A percentile compares a stretch with the other conserved stretches of the same genome.
These are phyloP conservation scores for Fusarium sp. DNA, from an alignment of 2,329 filamentous ascomycete species.

Conservation along the genomic window DNA sequence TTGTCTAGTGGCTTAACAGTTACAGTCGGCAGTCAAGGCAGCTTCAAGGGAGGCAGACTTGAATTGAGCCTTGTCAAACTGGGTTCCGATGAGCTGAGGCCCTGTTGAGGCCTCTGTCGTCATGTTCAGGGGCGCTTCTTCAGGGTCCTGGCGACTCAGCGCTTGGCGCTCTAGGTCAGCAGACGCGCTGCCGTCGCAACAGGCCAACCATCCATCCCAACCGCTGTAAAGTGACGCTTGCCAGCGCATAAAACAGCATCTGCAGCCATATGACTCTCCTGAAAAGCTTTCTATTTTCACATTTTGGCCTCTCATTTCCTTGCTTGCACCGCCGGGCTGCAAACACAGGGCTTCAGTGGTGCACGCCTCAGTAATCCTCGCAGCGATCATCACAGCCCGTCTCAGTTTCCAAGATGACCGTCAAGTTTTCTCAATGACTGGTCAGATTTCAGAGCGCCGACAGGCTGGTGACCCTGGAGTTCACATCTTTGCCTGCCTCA, in stretches of 20 bases:
- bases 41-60: conserved; percentile 10
- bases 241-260: conserved; percentile 43
- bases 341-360: conserved; percentile 3
- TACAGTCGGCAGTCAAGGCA: conserved; percentile 1
- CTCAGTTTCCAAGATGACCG: conserved; percentile 23
- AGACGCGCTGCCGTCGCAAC: conserved; percentile 34
- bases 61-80: conserved; percentile 30
- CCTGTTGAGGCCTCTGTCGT: conserved; percentile 37
- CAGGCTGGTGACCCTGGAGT: conserved; percentile 13
- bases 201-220: conserved; percentile 26
- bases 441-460: conserved; percentile 28
- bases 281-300: conserved; percentile 20
- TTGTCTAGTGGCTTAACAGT: conserved; percentile 12
- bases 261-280: conserved; percentile 40
- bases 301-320: conserved; percentile 30
- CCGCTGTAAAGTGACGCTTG: conserved; percentile 29
- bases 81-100: conserved; percentile 21
- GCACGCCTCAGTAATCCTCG: conserved; percentile 9
- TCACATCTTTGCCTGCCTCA: conserved; percentile 18
- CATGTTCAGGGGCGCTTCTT: conserved; percentile 37
- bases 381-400: conserved; percentile 26
- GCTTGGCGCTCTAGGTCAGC: conserved; percentile 37
- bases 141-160: conserved; percentile 39
- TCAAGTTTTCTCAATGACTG: conserved; percentile 36
- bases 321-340: conserved; percentile 16